These are phyloP conservation scores for Exsudoporus frostii DNA, from an alignment of 768 basidiomycete species.

Conservation along the genomic window DNA sequence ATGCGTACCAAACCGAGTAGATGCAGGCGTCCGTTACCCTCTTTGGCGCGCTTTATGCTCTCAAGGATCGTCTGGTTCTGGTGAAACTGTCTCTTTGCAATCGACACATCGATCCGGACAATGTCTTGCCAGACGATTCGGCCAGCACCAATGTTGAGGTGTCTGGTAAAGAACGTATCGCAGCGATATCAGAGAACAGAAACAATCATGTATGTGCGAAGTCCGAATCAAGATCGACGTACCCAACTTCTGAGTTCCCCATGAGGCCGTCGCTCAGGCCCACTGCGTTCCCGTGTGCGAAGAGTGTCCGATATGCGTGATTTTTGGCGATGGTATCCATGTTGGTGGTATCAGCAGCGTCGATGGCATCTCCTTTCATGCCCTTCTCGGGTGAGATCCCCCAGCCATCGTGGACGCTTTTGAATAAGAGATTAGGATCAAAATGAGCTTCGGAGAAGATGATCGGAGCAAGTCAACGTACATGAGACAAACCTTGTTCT, in stretches of 20 bases:
- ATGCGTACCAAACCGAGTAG: conserved; percentile 76
- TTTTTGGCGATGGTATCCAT: conserved; percentile 87
- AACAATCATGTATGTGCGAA: background rate
- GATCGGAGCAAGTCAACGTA: conserved; percentile 33
- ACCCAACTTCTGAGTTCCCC: conserved; percentile 99
- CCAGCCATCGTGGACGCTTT: conserved; percentile 95
- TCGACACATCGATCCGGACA: conserved; percentile 88
- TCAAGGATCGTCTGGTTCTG: conserved; percentile 70
- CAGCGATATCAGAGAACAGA: background rate
- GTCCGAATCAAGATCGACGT: conserved; percentile 28
- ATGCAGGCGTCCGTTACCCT: conserved; percentile 80
- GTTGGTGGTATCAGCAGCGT: conserved; percentile 76
- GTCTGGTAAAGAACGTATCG: conserved; percentile 43
- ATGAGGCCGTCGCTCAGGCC: conserved; percentile 92
- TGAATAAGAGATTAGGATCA: background rate
- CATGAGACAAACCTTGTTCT: conserved; percentile 93
- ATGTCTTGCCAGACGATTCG: conserved; percentile 98
- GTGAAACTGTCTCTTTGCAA: conserved; percentile 86
- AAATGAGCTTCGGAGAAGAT: background rate
- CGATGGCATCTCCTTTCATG: conserved; percentile 85
- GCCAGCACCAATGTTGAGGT: conserved; percentile 93
- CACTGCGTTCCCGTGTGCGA: conserved; percentile 89
- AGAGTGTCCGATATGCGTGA: conserved; percentile 67
- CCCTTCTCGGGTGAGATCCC: conserved; percentile 68
- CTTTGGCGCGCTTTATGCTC: conserved; percentile 74